Base-by-base conservation (phyloP, 148 eudicot genomes). In the Silene latifolia region DNA sequence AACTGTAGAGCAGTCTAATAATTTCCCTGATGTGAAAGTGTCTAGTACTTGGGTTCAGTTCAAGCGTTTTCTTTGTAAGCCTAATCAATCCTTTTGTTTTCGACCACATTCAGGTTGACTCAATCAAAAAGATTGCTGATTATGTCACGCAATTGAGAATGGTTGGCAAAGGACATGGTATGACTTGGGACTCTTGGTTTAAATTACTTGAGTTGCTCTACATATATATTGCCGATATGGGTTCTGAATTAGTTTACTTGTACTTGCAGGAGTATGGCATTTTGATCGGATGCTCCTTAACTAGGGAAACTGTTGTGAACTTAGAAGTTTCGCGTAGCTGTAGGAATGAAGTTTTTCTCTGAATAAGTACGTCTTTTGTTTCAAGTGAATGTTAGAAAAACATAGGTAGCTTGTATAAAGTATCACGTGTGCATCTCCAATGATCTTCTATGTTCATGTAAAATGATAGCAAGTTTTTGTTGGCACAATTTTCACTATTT, bases 101-200 rank as follows among this genome's bases (percentile, higher is more conserved):
- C 60, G 19, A 35, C 14, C 44, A 23, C 71, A n/a, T 62, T 6
- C 69, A 92, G 98, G 93, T 92, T 79, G 93, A 88, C 65, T 89
- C 98, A 51, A 90, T 92, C 9, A 92, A 92, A 88, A 92, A 88
- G 86, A 90, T 90, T 10, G 75, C 98, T 18, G 98, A 89, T 7
- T 90, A 87, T 74, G 93, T 92, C 48, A 81, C 91, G 67, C 98
- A 92, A 27, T 57, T 92, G 83, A 85, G 98, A 77, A 75, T 79
- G 83, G 87, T 92, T 74, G 98, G 96, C 74, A 92, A 87, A 82
- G 96, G 98, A 77, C 98, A 92, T 47, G 98, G 98, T 92, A 92
- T 11, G 82, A 70, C 46, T 63, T 35, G 2, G 24, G 39, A n/a
- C n/a, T n/a, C n/a, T n/a, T n/a, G n/a, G n/a, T n/a, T n/a, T 4